A percentile compares a stretch with the other conserved stretches of the same genome.
These are phyloP conservation scores for Mikania micrantha DNA, from an alignment of 129 eudicot species.

Conservation along the genomic window DNA sequence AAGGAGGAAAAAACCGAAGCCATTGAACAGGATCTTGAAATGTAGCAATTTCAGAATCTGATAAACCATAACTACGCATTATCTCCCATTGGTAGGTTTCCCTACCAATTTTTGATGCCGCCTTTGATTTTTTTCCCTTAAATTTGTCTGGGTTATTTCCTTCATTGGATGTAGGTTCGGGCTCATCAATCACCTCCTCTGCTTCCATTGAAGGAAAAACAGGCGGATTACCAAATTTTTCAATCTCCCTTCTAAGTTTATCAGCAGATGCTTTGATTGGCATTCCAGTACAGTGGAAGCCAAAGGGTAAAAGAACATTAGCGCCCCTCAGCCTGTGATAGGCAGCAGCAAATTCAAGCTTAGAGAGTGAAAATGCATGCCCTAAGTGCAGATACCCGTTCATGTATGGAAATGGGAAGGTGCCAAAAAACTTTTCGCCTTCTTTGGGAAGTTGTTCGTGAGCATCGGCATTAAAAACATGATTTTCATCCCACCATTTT, in stretches of 20 bases:
- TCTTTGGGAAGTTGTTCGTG: constrained; percentile 46
- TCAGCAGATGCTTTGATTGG: constrained; percentile 93
- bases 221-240: constrained; percentile 71
- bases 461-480: constrained; percentile 61
- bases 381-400: constrained; percentile 85
- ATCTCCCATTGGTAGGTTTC: constrained; percentile 87
- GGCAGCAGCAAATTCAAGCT: constrained; percentile 84
- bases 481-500: constrained; percentile 63
- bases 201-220: constrained; percentile 42
- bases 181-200: constrained; percentile 43
- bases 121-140: constrained; percentile 81
- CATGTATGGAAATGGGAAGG: constrained; percentile 88
- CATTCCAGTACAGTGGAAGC: constrained; percentile 88
- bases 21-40: constrained; percentile 70
- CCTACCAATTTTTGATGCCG: constrained; percentile 54
- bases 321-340: constrained; percentile 81
- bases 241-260: constrained; percentile 62
- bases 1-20: constrained; percentile 70
- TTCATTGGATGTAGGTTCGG: constrained; percentile 30
- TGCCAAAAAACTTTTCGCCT: constrained; percentile 80
- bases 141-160: constrained; percentile 49
- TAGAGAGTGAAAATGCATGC: constrained; percentile 80
- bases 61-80: constrained; percentile 72
- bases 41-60: constrained; percentile 66
- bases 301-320: constrained; percentile 81